These are phyloP conservation scores for Mycosphaerella arachidis DNA, from an alignment of 2,329 filamentous ascomycete genomes.

Conservation along the genomic window DNA sequence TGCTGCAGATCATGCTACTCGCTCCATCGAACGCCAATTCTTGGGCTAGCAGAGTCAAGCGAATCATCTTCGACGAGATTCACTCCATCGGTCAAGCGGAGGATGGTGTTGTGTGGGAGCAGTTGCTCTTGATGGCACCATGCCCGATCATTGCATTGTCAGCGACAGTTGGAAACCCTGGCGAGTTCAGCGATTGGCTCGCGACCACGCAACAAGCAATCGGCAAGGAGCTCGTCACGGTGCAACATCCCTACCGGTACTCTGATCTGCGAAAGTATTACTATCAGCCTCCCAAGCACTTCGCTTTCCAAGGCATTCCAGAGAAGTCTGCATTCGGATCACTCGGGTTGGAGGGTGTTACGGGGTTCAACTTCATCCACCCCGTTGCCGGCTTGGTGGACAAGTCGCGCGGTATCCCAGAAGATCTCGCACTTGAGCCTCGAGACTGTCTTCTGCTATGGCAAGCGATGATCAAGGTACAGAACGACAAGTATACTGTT, in stretches of 20 bases:
- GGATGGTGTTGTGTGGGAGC: constrained; percentile 74
- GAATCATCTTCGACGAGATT: constrained; percentile 79
- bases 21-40: constrained; percentile 59
- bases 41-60: constrained; percentile 65
- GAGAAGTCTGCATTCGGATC: constrained; percentile 37
- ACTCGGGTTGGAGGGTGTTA: constrained; percentile 46
- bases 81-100: constrained; percentile 74
- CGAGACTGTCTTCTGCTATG: constrained; percentile 66
- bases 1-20: constrained; percentile 73
- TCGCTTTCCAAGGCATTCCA: constrained; percentile 52
- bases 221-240: constrained; percentile 61
- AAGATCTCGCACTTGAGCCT: constrained; percentile 65
- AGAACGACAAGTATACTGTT: constrained; percentile 45
- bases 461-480: constrained; percentile 57
- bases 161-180: constrained; percentile 72
- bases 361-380: constrained; percentile 59
- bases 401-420: constrained; percentile 57
- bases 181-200: constrained; percentile 67
- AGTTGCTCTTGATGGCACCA: constrained; percentile 66
- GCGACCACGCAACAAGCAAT: constrained; percentile 58
- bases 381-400: constrained; percentile 62
- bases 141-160: constrained; percentile 77
- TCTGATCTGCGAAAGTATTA: constrained; percentile 74
- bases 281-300: constrained; percentile 51
- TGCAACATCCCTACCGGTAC: constrained; percentile 65